Base-by-base conservation (phyloP, 192 early-diverging fungal species). In the Blastocladiella britannica region DNA sequence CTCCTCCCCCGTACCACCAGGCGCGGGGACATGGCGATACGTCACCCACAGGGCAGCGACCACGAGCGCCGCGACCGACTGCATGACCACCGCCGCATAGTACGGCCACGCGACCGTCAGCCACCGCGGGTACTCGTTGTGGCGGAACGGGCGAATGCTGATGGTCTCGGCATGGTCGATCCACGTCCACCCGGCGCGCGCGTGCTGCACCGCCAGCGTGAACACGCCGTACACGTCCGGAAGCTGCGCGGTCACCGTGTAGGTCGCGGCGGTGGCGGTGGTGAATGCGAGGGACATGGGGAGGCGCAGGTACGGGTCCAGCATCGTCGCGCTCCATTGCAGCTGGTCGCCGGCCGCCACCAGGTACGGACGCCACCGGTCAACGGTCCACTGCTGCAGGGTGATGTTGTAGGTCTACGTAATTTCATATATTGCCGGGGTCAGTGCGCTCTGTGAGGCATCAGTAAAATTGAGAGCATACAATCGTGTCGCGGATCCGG, bases 171-270 rank as follows among this genome's bases (percentile, higher is more conserved):
- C 67, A 20, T 76, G 78, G 43, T 74, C 72, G 51, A 99, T 59
- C 62, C 78, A 88, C 8, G 86, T 75, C 57, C 76, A 73, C 2
- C 95, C 95, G 0, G 82, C 70, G 52, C 90, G 76, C 65, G 87
- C 85, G 71, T 95, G 95, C 63, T 93, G 89, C 37, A 95, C 85
- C 30, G 79, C 81, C 67, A 99, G 89, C 5, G 91, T 95, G 73
- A 91, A 99, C 9, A 96, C 93, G 58, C 95, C 95, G 67, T 95
- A 91, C 26, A 84, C 81, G 62, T 99, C 95, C 31, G 95, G 95
- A 23, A 97, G 71, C 58, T 76, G 63, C 60, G 86, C 76, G 56
- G 57, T 53, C 51, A 72, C 72, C 27, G 62, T 59, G 59, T 77
- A 81, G 22, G 31, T 65, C 28, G 29, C 51, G 37, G 58, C 8